These are phyloP conservation scores for Linanthus parryae DNA, from an alignment of 148 eudicot species.

Conservation along the genomic window DNA sequence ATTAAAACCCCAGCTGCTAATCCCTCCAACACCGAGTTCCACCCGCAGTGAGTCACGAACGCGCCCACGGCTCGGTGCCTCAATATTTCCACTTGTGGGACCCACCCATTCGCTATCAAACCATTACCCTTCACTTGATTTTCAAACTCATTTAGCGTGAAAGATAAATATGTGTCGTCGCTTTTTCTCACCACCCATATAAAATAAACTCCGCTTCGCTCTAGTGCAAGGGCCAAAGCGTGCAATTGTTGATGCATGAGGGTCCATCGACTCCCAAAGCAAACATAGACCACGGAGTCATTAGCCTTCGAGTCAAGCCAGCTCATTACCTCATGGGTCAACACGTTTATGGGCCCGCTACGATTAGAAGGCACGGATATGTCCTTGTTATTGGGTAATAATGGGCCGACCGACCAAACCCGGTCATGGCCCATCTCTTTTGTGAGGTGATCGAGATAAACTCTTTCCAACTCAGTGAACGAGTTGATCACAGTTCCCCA, in stretches of 20 bases:
- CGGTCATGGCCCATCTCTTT: slow-evolving; percentile 23
- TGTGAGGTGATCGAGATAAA: slow-evolving; percentile 21
- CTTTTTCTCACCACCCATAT: slow-evolving; percentile 40
- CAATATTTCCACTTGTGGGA: slow-evolving; percentile 49
- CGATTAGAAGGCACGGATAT: not conserved
- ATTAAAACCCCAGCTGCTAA: slow-evolving; percentile 45
- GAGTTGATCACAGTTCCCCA: slow-evolving; percentile 45
- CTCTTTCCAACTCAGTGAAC: slow-evolving; percentile 34
- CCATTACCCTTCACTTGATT: slow-evolving; percentile 33
- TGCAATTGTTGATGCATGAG: slow-evolving; percentile 35
- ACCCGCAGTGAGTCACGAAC: slow-evolving; percentile 69
- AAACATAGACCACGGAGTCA: slow-evolving; percentile 52
- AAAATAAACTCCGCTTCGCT: slow-evolving; percentile 38
- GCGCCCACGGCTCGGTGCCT: slow-evolving; percentile 48
- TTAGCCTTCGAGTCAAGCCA: slow-evolving; percentile 55
- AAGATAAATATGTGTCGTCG: slow-evolving; percentile 4
- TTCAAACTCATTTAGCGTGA: slow-evolving; percentile 27
- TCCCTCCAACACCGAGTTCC: slow-evolving; percentile 69
- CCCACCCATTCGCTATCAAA: slow-evolving; percentile 44
- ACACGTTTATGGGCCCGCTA: not conserved
- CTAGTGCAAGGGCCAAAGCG: slow-evolving; percentile 44
- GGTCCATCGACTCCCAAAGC: slow-evolving; percentile 55
- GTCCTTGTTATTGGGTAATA: not conserved
- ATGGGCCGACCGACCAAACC: slow-evolving; percentile 42
- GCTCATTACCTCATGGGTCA: slow-evolving; percentile 13